These are phyloP conservation scores for Candida ortonii DNA, from an alignment of 805 yeast genomes.

Conservation along the genomic window DNA sequence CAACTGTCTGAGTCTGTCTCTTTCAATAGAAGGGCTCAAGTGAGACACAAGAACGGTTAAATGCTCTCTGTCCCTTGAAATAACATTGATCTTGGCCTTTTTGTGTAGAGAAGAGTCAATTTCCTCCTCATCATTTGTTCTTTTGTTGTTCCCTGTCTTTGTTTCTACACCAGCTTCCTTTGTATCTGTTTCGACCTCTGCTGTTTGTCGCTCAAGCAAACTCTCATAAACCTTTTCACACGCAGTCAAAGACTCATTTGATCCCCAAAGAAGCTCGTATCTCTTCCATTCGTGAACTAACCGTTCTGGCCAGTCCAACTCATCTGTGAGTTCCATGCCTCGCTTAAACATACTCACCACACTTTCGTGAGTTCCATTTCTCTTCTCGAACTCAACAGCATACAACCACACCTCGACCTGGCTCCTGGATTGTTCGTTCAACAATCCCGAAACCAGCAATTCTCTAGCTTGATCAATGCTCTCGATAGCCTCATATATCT, in stretches of 20 bases:
- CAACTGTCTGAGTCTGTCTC: slow-evolving; percentile 37
- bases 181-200: slow-evolving; percentile 3
- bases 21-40: slow-evolving; percentile 40
- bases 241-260: slow-evolving; percentile 8
- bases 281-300: slow-evolving; percentile 43
- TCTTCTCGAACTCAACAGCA: slow-evolving; percentile 39
- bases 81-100: slow-evolving; percentile 6
- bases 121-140: slow-evolving; percentile 7
- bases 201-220: not conserved
- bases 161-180: slow-evolving; percentile 6
- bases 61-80: slow-evolving; percentile 54
- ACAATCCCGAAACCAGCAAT: slow-evolving; percentile 5
- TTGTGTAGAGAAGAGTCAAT: slow-evolving; percentile 9
- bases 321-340: slow-evolving; percentile 30
- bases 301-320: slow-evolving; percentile 51
- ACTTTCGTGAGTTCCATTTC: slow-evolving; percentile 25
- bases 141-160: slow-evolving; percentile 1
- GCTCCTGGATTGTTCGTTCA: slow-evolving; percentile 7
- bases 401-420: slow-evolving; percentile 50
- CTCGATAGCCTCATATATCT: slow-evolving; percentile 32
- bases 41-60: slow-evolving; percentile 53
- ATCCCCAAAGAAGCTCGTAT: slow-evolving; percentile 37
- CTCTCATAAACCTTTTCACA: slow-evolving; percentile 5
- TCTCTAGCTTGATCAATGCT: slow-evolving; percentile 29
- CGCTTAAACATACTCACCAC: slow-evolving; percentile 31